phyloP scores from a whole-genome alignment of 179 eudicot genomes.

The Dionaea muscipula region DNA sequence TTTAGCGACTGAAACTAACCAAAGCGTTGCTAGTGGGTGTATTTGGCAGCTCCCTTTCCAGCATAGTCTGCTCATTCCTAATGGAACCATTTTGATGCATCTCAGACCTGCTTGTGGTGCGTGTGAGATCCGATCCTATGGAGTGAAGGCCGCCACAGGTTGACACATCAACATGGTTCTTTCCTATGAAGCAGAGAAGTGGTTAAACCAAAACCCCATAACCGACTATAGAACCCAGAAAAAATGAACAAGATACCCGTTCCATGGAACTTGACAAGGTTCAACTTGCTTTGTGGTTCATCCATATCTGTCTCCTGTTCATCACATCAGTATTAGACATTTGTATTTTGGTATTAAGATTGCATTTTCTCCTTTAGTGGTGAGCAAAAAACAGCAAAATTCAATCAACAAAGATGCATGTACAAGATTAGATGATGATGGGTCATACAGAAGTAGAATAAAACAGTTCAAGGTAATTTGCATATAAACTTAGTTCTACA shows the following conservation, averaged over 20 bases:
- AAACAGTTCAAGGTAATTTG: background rate
- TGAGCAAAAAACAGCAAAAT: too few relatives aligned
- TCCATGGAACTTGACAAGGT: slow-evolving; percentile 23
- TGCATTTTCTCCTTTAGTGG: too few relatives aligned
- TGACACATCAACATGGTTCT: slow-evolving; percentile 43
- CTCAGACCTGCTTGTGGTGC: slow-evolving; percentile 49
- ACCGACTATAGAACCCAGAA: background rate
- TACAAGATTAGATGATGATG: too few relatives aligned
- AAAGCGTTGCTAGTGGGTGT: slow-evolving; percentile 75
- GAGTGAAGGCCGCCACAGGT: slow-evolving; percentile 78
- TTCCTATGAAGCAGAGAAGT: slow-evolving; percentile 26
- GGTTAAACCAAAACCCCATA: background rate
- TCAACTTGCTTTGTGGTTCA: slow-evolving; percentile 25
- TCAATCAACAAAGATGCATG: too few relatives aligned
- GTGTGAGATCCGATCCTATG: slow-evolving; percentile 81
- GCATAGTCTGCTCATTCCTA: slow-evolving; percentile 39
- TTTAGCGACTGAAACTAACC: slow-evolving; percentile 24
- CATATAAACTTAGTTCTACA: background rate
- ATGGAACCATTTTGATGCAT: slow-evolving; percentile 27
- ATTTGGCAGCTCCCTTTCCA: slow-evolving; percentile 31
- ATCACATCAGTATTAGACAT: background rate
- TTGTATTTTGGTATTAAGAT: too few relatives aligned
- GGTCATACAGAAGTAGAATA: background rate
- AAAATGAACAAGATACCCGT: slow-evolving; percentile 23
- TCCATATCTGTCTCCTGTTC: slow-evolving; percentile 47